phyloP scores from a whole-genome alignment of 345 rosid genomes.

The Atalantia buxifolia region DNA sequence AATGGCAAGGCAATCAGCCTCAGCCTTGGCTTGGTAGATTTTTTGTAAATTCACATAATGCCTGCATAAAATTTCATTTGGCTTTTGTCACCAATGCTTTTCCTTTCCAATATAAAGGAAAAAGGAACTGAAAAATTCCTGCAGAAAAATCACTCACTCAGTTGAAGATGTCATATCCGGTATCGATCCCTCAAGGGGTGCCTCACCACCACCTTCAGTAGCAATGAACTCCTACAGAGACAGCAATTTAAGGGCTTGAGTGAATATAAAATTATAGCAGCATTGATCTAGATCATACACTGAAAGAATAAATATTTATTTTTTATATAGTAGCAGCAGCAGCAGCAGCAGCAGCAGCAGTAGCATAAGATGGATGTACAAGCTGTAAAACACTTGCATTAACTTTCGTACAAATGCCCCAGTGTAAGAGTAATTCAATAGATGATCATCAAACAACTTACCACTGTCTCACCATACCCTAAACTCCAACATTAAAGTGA shows the following conservation, averaged over 20 bases:
- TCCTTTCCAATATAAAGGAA: not conserved
- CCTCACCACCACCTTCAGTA: slow-evolving; percentile 87
- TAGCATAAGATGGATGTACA: not conserved
- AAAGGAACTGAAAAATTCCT: not conserved
- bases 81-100: not conserved
- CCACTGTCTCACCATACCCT: not conserved
- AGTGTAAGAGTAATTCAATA: not conserved
- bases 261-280: slow-evolving; percentile 1
- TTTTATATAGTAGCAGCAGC: not conserved
- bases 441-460: not conserved
- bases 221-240: slow-evolving; percentile 71
- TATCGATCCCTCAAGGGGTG: slow-evolving; percentile 96
- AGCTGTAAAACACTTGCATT: not conserved
- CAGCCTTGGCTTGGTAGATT: slow-evolving; percentile 88
- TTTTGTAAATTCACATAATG: slow-evolving; percentile 84
- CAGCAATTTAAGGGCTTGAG: slow-evolving; percentile 14
- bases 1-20: slow-evolving; percentile 76
- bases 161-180: slow-evolving; percentile 99
- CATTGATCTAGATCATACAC: not conserved
- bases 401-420: not conserved
- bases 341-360: not conserved
- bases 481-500: not conserved
- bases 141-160: slow-evolving; percentile 53
- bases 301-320: not conserved
- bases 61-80: slow-evolving; percentile 38